A percentile compares a stretch with the other conserved stretches of the same genome.
phyloP scores from a whole-genome alignment of 1,139 yeast genomes.

The Magnusiomyces suaveolens region DNA sequence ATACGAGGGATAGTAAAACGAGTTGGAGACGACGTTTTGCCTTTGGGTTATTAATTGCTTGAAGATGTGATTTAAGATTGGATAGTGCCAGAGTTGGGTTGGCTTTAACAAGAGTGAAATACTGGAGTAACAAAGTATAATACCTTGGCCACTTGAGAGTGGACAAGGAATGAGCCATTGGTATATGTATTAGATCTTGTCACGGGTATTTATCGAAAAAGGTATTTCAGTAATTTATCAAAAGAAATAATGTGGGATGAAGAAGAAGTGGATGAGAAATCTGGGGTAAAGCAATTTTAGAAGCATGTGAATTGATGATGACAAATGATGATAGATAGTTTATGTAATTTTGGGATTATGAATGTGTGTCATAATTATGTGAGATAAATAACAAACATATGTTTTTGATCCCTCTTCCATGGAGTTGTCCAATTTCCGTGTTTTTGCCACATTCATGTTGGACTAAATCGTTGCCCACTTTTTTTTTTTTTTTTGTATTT shows the following conservation, averaged over 20 bases:
- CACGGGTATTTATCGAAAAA: background rate
- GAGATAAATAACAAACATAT: too few species aligned
- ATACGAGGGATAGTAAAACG: background rate
- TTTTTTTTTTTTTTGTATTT: too few species aligned
- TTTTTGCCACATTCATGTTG: too few species aligned
- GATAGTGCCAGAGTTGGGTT: background rate
- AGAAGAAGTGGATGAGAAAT: background rate
- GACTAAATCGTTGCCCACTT: too few species aligned
- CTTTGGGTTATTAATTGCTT: background rate
- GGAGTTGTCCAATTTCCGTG: too few species aligned
- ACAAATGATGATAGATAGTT: too few species aligned
- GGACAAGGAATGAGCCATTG: slow-evolving; percentile 2
- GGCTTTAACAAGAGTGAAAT: background rate
- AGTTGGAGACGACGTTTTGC: background rate
- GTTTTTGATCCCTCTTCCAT: too few species aligned
- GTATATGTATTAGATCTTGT: too few species aligned
- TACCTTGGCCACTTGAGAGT: background rate
- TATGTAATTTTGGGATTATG: too few species aligned
- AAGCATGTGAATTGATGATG: too few species aligned
- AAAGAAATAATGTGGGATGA: background rate
- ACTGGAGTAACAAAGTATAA: background rate
- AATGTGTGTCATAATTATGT: too few species aligned
- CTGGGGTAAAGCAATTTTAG: background rate
- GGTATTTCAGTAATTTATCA: background rate
- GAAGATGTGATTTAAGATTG: background rate